Conservation (phyloP, 805 yeast genomes). For the Tetrapisispora taiwanensis region DNA sequence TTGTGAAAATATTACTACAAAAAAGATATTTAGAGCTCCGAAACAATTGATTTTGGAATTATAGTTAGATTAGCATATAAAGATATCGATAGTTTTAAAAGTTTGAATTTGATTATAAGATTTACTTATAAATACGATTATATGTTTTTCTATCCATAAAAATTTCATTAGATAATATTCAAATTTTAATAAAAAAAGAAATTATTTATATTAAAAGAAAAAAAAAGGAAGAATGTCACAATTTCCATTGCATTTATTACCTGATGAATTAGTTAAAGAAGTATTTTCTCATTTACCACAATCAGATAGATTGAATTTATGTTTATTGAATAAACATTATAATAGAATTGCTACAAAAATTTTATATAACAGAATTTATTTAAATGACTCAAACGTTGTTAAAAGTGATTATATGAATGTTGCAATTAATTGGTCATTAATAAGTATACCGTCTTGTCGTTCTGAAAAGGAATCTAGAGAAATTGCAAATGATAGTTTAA, state of each 20-base stretch:
- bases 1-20: too few species aligned
- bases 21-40: too few species aligned
- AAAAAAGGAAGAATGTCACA: neutral
- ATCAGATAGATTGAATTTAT: slow-evolving; percentile 23
- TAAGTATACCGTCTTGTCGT: slow-evolving; percentile 21
- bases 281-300: slow-evolving; percentile 30
- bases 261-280: slow-evolving; percentile 26
- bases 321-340: slow-evolving; percentile 22
- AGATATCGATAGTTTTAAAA: too few species aligned
- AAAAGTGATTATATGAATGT: slow-evolving; percentile 26
- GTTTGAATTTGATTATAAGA: too few species aligned
- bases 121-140: too few species aligned
- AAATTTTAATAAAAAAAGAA: too few species aligned
- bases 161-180: too few species aligned
- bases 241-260: slow-evolving; percentile 15
- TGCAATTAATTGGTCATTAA: slow-evolving; percentile 34
- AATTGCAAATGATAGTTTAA: slow-evolving; percentile 26
- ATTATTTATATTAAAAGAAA: too few species aligned
- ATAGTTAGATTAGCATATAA: too few species aligned
- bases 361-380: slow-evolving; percentile 31
- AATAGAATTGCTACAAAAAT: slow-evolving; percentile 25
- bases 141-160: too few species aligned
- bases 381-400: slow-evolving; percentile 35
- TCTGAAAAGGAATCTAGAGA: slow-evolving; percentile 21
- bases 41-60: too few species aligned